These are phyloP conservation scores for Dothistroma septosporum DNA, from an alignment of 2,329 filamentous ascomycete genomes.

Conservation along the genomic window DNA sequence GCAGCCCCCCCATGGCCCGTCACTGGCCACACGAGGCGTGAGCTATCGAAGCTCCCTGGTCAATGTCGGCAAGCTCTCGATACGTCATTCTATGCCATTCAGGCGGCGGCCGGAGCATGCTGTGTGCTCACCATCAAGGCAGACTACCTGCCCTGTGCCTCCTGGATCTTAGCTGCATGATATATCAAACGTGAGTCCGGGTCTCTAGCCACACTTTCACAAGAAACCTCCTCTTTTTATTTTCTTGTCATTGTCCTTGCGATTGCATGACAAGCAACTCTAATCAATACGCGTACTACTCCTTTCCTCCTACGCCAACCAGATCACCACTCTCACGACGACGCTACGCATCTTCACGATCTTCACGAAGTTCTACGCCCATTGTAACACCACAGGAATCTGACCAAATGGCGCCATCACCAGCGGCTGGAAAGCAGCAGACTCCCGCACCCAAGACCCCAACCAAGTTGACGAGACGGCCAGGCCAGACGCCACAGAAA, in stretches of 20 bases:
- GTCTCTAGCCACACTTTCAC: conserved; percentile 20
- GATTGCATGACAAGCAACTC: conserved; percentile 49
- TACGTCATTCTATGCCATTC: conserved; percentile 18
- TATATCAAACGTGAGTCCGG: conserved; percentile 18
- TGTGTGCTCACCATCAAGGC: conserved; percentile 2
- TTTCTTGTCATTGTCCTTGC: conserved; percentile 18
- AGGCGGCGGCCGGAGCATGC: background rate
- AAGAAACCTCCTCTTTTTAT: conserved; percentile 11
- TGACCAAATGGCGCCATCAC: conserved; percentile 47
- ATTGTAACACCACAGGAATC: conserved; percentile 29
- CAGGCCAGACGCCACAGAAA: conserved; percentile 31
- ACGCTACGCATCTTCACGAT: conserved; percentile 16
- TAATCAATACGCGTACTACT: conserved; percentile 50
- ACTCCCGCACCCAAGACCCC: conserved; percentile 48
- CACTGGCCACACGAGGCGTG: conserved; percentile 29
- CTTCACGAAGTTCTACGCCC: conserved; percentile 29
- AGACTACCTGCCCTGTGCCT: conserved; percentile 10
- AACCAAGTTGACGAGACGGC: conserved; percentile 48
- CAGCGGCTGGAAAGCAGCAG: conserved; percentile 47
- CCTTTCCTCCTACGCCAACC: conserved; percentile 49
- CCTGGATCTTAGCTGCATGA: conserved; percentile 12
- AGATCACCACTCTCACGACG: conserved; percentile 40
- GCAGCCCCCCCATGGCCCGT: conserved; percentile 15
- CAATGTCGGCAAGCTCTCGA: conserved; percentile 9
- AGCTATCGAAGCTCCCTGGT: conserved; percentile 20